A percentile compares a stretch with the other conserved stretches of the same genome.
Evolutionary conservation across 345 rosid genomes (phyloP).

Genomic region (Euphorbia lathyris): DNA sequence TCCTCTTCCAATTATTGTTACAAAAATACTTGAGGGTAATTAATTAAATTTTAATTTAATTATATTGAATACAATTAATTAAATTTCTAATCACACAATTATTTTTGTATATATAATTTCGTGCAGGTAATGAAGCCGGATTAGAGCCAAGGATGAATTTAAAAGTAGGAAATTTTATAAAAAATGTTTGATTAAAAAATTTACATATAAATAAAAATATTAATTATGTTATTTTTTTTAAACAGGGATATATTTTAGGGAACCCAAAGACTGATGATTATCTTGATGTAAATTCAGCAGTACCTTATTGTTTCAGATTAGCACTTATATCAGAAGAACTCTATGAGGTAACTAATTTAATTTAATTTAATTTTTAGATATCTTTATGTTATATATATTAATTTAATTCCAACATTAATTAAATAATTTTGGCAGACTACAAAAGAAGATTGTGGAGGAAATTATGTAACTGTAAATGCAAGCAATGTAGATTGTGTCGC

Average conservation of each 20-base stretch:
- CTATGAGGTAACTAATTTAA: conserved; percentile 14
- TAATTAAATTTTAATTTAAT: not conserved
- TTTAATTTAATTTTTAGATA: not conserved
- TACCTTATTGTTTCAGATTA: conserved; percentile 26
- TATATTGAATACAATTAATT: not conserved
- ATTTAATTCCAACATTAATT: too few species aligned
- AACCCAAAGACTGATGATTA: conserved; percentile 38
- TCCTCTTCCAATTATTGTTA: conserved; percentile 33
- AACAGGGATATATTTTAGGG: conserved; percentile 38
- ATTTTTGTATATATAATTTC: not conserved
- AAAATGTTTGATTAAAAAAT: not conserved
- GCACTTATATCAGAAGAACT: conserved; percentile 33
- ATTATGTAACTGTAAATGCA: conserved; percentile 25
- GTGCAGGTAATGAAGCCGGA: conserved; percentile 30
- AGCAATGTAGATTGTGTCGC: conserved; percentile 26
- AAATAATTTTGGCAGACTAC: conserved; percentile 9
- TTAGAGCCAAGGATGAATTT: conserved; percentile 25
- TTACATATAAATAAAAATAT: not conserved
- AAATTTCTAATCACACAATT: not conserved
- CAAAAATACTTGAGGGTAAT: conserved; percentile 29
- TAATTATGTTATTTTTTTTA: not conserved
- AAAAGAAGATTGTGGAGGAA: conserved; percentile 25
- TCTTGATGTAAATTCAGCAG: conserved; percentile 22
- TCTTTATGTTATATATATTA: too few species aligned
- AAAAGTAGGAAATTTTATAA: conserved; percentile 15